Conservation (phyloP, 176 grass and related monocot genomes). For the Metroxylon sagu region DNA sequence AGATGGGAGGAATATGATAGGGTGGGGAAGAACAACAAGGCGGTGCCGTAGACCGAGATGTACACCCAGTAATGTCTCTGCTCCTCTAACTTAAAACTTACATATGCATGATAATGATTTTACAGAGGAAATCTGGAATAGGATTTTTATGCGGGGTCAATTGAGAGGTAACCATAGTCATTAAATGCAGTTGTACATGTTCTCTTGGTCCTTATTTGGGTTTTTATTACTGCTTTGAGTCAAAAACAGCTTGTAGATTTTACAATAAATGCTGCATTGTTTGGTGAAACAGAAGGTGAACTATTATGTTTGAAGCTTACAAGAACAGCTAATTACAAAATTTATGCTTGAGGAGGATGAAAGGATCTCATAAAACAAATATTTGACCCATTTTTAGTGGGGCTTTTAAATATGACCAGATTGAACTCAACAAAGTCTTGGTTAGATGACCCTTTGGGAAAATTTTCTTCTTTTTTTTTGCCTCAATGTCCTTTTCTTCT, state of each 20-base stretch:
- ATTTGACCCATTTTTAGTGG: too few species aligned
- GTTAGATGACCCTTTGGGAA: too few species aligned
- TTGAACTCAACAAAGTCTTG: too few species aligned
- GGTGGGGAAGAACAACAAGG: conserved; percentile 71
- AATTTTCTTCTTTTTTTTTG: too few species aligned
- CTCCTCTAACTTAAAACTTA: conserved; percentile 24
- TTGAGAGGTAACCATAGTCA: conserved; percentile 5
- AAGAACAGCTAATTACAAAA: too few species aligned
- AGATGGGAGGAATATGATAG: conserved; percentile 24
- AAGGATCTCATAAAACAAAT: too few species aligned
- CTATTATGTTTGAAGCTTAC: too few species aligned
- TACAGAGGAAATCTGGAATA: background rate
- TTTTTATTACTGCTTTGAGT: conserved; percentile 20
- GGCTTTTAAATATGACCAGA: too few species aligned
- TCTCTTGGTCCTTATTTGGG: conserved; percentile 32
- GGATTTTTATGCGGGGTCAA: background rate
- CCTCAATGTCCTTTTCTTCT: too few species aligned
- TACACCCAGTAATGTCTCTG: conserved; percentile 23
- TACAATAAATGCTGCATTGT: background rate
- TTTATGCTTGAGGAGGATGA: too few species aligned
- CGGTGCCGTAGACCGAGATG: conserved; percentile 55
- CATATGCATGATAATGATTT: background rate
- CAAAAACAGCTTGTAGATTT: conserved; percentile 22
- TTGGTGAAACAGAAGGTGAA: too few species aligned
- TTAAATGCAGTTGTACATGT: conserved; percentile 15